Evolutionary conservation across 441 rosid genomes (phyloP), one percentile per base, ranked within the genome.

Genomic region (Brassica hybrid): DNA sequence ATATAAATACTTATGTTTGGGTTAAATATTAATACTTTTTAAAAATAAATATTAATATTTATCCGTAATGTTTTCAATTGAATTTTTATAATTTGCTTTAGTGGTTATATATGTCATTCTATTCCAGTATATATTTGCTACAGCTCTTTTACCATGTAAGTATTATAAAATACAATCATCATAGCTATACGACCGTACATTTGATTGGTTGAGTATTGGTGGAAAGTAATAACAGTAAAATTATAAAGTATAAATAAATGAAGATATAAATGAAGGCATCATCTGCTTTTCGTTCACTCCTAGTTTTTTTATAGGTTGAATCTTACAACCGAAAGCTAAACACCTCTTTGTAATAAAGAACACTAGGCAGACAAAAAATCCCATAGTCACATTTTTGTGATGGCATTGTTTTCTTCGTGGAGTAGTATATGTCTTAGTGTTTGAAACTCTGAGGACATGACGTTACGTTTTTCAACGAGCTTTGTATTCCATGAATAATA

Each of bases 361-460:
- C 79, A 79, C 19, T 27, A 56, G 18, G 56, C 57, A 79, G 79
- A 70, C 82, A 74, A 65, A 6, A 61, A 63, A 57, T 12, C 3
- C 14, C 48, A 14, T 11, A 23, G 65, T 79, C 78, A 73, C 78
- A 79, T 48, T 45, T 59, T 65, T 43, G 71, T 74, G 79, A 65
- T 74, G 70, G 5, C 79, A 79, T 32, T 69, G 58, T 45, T 64
- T 70, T 74, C 72, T 69, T 69, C 5, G 58, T 62, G 67, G 76
- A 74, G 32, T 73, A 79, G 36, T 69, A 57, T 74, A 64, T 74
- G 78, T 79, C 65, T 74, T 65, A 58, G 43, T 79, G 82, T 70
- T 74, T 79, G 76, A 67, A 79, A 69, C 79, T 74, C 64, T 58
- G 79, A 64, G 63, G 76, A 79, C 79, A 74, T 54, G 48, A 43